Percentiles rank a stretch among this genome's conserved stretches.
Conservation (phyloP, 352 stramenopile genomes). For the Pythium vanterpoolii region DNA sequence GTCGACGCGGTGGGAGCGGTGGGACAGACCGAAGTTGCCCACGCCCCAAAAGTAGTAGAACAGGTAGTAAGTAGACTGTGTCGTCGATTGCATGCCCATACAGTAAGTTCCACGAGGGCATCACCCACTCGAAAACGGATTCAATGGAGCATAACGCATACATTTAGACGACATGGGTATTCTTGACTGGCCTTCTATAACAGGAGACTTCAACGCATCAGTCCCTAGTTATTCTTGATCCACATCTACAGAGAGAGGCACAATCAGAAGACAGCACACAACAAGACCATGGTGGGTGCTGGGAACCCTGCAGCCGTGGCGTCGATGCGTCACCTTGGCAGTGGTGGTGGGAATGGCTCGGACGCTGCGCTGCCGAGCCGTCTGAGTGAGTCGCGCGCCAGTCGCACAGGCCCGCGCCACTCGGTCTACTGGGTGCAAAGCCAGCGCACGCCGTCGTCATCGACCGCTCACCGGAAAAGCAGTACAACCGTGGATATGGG, state of each 20-base stretch:
- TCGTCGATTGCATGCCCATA: background rate
- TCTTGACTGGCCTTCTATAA: too few species aligned
- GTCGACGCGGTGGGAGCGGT: background rate
- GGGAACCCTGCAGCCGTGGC: background rate
- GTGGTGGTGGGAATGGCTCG: background rate
- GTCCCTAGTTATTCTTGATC: background rate
- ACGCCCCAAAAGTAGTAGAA: background rate
- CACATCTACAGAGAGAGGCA: background rate
- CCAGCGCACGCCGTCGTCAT: constrained; percentile 32
- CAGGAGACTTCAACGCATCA: too few species aligned
- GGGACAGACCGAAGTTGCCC: background rate
- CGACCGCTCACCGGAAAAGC: constrained; percentile 6
- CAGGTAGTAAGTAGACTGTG: background rate
- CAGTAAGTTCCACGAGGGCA: background rate
- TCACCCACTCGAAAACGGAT: too few species aligned
- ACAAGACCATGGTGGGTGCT: background rate
- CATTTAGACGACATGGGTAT: too few species aligned
- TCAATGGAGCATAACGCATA: too few species aligned
- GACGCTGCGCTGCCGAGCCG: constrained; percentile 34
- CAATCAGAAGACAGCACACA: background rate
- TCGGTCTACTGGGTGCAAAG: constrained; percentile 84
- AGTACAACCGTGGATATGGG: constrained; percentile 33
- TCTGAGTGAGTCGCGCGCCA: constrained; percentile 47
- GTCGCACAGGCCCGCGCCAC: constrained; percentile 59
- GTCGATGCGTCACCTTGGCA: constrained; percentile 1